phyloP scores from a whole-genome alignment of 306 rosid species.

The Prunus mongolica region DNA sequence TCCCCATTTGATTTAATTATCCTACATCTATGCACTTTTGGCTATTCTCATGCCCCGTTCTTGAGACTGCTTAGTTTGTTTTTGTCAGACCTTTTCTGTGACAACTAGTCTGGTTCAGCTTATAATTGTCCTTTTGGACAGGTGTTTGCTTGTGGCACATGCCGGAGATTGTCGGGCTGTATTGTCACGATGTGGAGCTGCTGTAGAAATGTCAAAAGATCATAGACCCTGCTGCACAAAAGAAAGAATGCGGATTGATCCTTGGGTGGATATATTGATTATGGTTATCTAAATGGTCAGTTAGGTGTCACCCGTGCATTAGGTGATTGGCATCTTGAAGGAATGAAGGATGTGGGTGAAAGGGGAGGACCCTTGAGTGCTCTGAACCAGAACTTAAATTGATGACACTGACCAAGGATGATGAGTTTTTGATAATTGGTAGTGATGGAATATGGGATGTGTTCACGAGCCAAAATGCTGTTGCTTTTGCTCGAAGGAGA shows the following conservation, averaged over 20 bases:
- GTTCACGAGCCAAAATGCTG: conserved; percentile 72
- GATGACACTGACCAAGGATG: conserved; percentile 63
- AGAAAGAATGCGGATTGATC: conserved; percentile 69
- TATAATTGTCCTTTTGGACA: conserved; percentile 20
- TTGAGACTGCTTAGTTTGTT: neutral
- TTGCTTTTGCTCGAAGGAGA: conserved; percentile 67
- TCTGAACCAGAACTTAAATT: conserved; percentile 82
- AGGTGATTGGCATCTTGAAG: conserved; percentile 96
- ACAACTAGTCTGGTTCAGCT: neutral
- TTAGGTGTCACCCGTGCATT: conserved; percentile 82
- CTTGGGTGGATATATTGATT: conserved; percentile 66
- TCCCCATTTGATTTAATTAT: neutral
- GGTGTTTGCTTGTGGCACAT: conserved; percentile 92
- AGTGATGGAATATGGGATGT: conserved; percentile 95
- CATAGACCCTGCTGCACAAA: conserved; percentile 67
- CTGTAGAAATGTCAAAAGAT: conserved; percentile 80
- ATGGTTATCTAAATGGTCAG: conserved; percentile 72
- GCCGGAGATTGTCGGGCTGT: conserved; percentile 96
- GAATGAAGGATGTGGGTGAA: conserved; percentile 71
- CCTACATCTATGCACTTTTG: neutral
- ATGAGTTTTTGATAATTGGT: conserved; percentile 83
- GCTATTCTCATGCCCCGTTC: neutral
- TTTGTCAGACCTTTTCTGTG: neutral
- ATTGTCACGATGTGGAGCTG: conserved; percentile 59
- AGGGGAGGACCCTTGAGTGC: conserved; percentile 78